Evolutionary conservation across 768 basidiomycete species (phyloP).

Genomic region (Hygrocybe coccinea): DNA sequence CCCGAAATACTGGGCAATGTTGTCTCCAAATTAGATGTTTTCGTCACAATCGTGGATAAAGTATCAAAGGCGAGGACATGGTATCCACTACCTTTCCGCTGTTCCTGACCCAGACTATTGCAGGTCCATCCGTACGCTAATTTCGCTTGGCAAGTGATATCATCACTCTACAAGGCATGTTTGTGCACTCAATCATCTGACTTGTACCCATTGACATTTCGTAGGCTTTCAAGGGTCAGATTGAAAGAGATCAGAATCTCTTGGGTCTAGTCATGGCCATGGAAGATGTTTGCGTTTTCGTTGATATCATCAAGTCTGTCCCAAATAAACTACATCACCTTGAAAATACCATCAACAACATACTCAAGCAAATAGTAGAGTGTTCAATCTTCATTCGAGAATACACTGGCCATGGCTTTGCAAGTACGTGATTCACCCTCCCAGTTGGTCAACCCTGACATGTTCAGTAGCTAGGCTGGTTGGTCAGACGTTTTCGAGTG

Average conservation of each 20-base stretch:
- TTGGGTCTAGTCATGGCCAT: slow-evolving; percentile 26
- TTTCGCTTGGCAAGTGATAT: slow-evolving; percentile 10
- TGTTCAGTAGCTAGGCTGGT: not conserved
- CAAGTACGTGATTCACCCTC: slow-evolving; percentile 16
- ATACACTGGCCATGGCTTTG: slow-evolving; percentile 32
- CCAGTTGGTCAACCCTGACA: not conserved
- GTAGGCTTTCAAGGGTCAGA: slow-evolving; percentile 27
- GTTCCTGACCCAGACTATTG: not conserved
- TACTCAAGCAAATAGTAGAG: slow-evolving; percentile 32
- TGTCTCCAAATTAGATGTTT: not conserved
- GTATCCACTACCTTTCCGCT: not conserved
- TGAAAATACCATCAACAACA: slow-evolving; percentile 21
- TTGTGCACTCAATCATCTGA: too few species aligned
- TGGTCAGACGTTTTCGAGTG: not conserved
- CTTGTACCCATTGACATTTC: not conserved
- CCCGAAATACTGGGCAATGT: not conserved
- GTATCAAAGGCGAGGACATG: not conserved
- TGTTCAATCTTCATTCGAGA: slow-evolving; percentile 35
- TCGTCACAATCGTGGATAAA: not conserved
- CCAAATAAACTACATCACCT: slow-evolving; percentile 25
- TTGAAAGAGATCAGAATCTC: slow-evolving; percentile 23
- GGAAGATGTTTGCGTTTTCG: slow-evolving; percentile 28
- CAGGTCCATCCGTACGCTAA: slow-evolving; percentile 10
- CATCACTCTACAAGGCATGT: not conserved
- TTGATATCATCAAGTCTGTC: slow-evolving; percentile 25